Percentiles rank a stretch among this genome's conserved stretches.
These are phyloP conservation scores for Musa acuminata DNA, from an alignment of 176 grass and related monocot species.

Conservation along the genomic window DNA sequence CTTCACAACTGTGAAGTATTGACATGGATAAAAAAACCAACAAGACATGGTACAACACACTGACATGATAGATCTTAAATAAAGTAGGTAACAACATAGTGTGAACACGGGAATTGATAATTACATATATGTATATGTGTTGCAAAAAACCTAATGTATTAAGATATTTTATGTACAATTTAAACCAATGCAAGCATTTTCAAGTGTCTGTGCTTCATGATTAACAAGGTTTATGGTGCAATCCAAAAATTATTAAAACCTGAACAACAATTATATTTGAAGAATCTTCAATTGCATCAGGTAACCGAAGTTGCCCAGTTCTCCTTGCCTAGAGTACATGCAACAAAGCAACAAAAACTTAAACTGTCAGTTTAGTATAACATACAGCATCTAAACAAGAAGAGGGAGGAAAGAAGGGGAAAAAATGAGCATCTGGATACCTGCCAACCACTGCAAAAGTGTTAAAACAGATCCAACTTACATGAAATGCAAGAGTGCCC, in stretches of 20 bases:
- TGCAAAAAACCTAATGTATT: not conserved
- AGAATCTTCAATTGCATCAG: constrained; percentile 60
- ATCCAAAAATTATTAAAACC: constrained; percentile 26
- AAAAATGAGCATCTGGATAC: not conserved
- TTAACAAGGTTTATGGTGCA: no score
- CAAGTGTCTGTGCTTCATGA: not conserved
- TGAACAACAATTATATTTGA: constrained; percentile 87
- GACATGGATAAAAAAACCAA: not conserved
- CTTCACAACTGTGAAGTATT: not conserved
- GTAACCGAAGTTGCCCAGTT: constrained; percentile 60
- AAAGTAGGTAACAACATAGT: not conserved
- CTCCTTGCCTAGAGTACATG: constrained; percentile 61
- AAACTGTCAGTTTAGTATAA: not conserved
- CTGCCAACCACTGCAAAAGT: not conserved
- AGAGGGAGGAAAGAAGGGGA: not conserved
- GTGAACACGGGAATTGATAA: not conserved
- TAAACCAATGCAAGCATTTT: not conserved
- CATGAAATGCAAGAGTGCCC: constrained; percentile 54
- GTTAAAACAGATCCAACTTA: constrained; percentile 36
- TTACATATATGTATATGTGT: not conserved
- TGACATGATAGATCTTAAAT: no score
- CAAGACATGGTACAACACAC: not conserved
- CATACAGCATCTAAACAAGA: not conserved
- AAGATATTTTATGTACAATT: not conserved
- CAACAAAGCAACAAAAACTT: not conserved